Evolutionary conservation across 345 rosid genomes (phyloP).

Genomic region (Hibiscus mutabilis): DNA sequence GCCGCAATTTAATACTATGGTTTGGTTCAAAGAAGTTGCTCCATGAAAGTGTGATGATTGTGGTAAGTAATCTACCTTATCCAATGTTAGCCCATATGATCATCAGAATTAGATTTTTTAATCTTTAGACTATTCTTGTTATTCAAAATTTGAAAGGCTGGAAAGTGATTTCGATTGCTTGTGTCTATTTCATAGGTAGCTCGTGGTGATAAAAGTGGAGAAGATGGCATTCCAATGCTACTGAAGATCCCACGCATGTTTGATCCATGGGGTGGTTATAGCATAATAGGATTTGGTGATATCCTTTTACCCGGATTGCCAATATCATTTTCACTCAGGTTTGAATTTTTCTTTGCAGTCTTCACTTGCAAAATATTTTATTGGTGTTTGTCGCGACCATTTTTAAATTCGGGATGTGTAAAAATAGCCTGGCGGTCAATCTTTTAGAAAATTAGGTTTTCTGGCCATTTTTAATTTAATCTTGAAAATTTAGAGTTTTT

Average conservation of each 20-base stretch:
- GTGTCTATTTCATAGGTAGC: slow-evolving; percentile 58
- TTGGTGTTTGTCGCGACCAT: too few species aligned
- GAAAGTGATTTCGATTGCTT: slow-evolving; percentile 9
- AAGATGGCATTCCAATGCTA: slow-evolving; percentile 98
- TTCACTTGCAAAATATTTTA: neutral
- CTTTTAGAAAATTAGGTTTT: too few species aligned
- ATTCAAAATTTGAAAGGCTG: slow-evolving; percentile 8
- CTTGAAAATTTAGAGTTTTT: too few species aligned
- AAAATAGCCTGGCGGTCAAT: too few species aligned
- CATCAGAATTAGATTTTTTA: slow-evolving; percentile 3
- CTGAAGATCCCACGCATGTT: slow-evolving; percentile 91
- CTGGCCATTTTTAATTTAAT: too few species aligned
- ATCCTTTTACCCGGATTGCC: slow-evolving; percentile 92
- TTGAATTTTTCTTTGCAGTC: slow-evolving; percentile 6
- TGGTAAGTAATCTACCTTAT: slow-evolving; percentile 47
- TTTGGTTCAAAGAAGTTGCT: slow-evolving; percentile 88
- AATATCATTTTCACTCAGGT: slow-evolving; percentile 92
- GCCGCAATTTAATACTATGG: too few species aligned
- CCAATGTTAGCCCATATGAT: neutral
- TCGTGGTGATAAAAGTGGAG: slow-evolving; percentile 88
- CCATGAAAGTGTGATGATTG: slow-evolving; percentile 97
- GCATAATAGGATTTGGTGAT: slow-evolving; percentile 97
- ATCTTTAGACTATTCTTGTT: neutral
- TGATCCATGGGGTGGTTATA: slow-evolving; percentile 99
- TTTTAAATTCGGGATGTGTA: too few species aligned